Evolutionary conservation across 192 early-diverging fungal genomes (phyloP), one percentile per base, ranked within the genome.

Genomic region (Neocallimastix lanati): DNA sequence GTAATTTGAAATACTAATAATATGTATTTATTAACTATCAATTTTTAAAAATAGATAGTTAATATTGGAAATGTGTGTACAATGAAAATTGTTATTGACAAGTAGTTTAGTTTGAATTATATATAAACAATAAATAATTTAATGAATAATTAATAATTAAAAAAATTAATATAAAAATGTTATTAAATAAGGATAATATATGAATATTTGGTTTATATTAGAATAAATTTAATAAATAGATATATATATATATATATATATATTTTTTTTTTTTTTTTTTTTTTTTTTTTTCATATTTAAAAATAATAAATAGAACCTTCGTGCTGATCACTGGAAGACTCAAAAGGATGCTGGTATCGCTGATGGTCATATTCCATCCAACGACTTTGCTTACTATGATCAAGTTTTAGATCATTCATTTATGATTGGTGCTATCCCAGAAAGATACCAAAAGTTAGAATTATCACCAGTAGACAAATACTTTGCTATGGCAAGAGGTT

Each of bases 401-500:
- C 94, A 95, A 37, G 92, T 96, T 81, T 89, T 96, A 18, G 94
- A 91, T 80, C 86, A 89, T 25, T 86, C 90, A 4, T 87, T 87
- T 83, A 83, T 87, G 13, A 87, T 90, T 77, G 90, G 89, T 79
- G 83, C 89, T 78, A 87, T 91, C n/a, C 92, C 92, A 40, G 83
- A 85, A 79, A 89, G 92, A 79, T 92, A 94, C 90, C 85, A 88
- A 82, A 83, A 85, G 11, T 79, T 28, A 28, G 28, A 33, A 25
- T 25, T 35, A 15, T 15, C 86, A 89, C 79, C 50, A 28, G 82
- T 89, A 76, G 93, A 95, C 83, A 91, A 90, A 29, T 98, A 97
- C 92, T 99, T 99, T 88, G 97, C 97, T 82, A 97, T 98, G 92
- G 94, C 90, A 80, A 95, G 97, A 86, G 97, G 97, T 81, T 88